Evolutionary conservation across 805 yeast genomes (phyloP).

Genomic region (Kluyveromyces dobzhanskii): DNA sequence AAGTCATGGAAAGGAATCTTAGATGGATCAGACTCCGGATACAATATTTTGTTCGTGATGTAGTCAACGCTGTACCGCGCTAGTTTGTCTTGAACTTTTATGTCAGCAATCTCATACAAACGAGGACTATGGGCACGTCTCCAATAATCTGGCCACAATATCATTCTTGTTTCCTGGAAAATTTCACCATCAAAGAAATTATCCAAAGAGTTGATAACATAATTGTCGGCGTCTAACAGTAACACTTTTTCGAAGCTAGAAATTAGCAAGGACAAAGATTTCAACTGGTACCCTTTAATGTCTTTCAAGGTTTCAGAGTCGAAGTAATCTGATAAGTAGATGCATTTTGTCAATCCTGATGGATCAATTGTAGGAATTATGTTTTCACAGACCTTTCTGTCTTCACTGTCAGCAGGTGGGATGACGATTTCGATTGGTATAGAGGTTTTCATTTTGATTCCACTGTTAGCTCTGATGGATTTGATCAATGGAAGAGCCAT

Average conservation of each 20-base stretch:
- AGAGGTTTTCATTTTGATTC: conserved; percentile 33
- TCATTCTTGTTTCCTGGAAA: conserved; percentile 41
- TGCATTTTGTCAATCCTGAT: conserved; percentile 38
- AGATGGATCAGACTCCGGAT: conserved; percentile 17
- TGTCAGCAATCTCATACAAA: conserved; percentile 60
- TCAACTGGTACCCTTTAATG: conserved; percentile 59
- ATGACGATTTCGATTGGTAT: conserved; percentile 73
- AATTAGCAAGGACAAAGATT: conserved; percentile 59
- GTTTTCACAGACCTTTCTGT: conserved; percentile 48
- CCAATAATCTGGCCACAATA: conserved; percentile 88
- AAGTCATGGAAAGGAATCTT: conserved; percentile 48
- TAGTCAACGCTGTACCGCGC: conserved; percentile 30
- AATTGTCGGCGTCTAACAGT: conserved; percentile 68
- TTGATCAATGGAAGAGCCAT: conserved; percentile 57
- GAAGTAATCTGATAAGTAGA: conserved; percentile 51
- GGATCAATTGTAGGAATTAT: conserved; percentile 48
- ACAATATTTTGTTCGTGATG: conserved; percentile 26
- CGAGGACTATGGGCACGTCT: conserved; percentile 70
- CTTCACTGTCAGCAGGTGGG: conserved; percentile 54
- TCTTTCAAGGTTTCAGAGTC: conserved; percentile 37
- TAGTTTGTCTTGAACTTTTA: conserved; percentile 34
- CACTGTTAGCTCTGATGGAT: conserved; percentile 42
- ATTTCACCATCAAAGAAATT: conserved; percentile 49
- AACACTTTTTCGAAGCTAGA: conserved; percentile 68
- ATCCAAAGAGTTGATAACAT: conserved; percentile 61